phyloP scores from a whole-genome alignment of 1,139 yeast genomes.

The Pichia sp. region DNA sequence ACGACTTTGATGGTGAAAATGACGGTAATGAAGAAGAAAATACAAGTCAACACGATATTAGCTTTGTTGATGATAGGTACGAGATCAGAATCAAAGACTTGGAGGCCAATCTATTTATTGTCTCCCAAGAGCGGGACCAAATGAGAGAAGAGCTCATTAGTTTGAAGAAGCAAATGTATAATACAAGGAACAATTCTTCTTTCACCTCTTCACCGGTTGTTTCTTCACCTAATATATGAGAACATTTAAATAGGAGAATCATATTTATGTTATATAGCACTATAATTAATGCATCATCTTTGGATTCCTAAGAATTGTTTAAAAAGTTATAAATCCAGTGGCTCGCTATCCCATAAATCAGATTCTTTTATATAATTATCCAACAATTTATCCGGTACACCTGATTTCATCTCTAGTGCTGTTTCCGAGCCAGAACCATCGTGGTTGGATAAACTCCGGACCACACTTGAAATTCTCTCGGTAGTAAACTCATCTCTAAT shows the following conservation, averaged over 20 bases:
- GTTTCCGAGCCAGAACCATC: background rate
- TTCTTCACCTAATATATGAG: background rate
- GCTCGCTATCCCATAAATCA: slow-evolving; percentile 19
- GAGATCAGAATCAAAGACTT: slow-evolving; percentile 76
- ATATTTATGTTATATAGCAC: background rate
- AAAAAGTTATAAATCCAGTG: slow-evolving; percentile 10
- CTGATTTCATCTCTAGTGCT: background rate
- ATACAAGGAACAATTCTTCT: background rate
- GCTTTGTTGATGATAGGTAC: slow-evolving; percentile 54
- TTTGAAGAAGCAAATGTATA: slow-evolving; percentile 47
- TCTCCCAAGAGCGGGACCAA: slow-evolving; percentile 80
- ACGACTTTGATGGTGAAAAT: slow-evolving; percentile 22
- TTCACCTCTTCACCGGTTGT: background rate
- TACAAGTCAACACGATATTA: slow-evolving; percentile 23
- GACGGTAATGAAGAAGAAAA: background rate
- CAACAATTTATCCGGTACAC: background rate
- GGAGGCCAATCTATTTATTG: slow-evolving; percentile 76
- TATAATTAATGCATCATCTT: background rate
- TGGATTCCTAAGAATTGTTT: background rate
- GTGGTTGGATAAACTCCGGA: slow-evolving; percentile 6
- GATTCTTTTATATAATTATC: slow-evolving; percentile 7
- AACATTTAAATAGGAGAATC: background rate
- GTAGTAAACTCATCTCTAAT: slow-evolving; percentile 4
- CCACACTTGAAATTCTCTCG: slow-evolving; percentile 3
- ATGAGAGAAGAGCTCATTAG: slow-evolving; percentile 59